Base-by-base conservation (phyloP, 2,329 filamentous ascomycete genomes). In the Pyrenophora graminea region DNA sequence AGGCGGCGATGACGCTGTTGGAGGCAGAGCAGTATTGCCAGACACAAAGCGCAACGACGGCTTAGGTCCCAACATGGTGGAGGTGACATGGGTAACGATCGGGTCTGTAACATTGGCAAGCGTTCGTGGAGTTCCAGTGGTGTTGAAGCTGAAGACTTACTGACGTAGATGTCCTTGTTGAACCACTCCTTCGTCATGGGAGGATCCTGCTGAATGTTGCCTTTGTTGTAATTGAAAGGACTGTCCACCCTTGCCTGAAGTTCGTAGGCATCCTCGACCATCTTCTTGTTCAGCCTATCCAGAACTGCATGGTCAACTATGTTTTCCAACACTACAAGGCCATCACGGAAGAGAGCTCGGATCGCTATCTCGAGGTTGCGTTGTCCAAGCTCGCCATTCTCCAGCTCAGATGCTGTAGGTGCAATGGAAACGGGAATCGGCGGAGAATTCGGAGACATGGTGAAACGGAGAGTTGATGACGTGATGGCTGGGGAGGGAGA, bases 161-260 rank as follows among this genome's bases (percentile, higher is more conserved):
- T 86, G 9, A 80, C 66, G 48, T 85, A 84, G 21, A 86, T 80
- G 0, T 63, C 55, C 7, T 63, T 55, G 25, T 48, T 60, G 43
- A 69, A 71, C 58, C 55, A 67, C 37, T 80, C 68, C 0, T 71
- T 68, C 0, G 79, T 77, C 2, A 82, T 77, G 0, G 81, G 82
- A 0, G 84, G 75, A 56, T 85, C 83, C 62, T 86, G 84, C 55
- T 86, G 83, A 30, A 85, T 73, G 55, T 85, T 87, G 1, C 81
- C 82, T 40, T 78, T 78, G 61, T 86, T 85, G 63, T 86, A 86
- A 58, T 86, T 86, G 73, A 80, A 87, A 0, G 79, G 78, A 13
- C 82, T 75, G 17, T 84, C 77, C 2, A 82, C 82, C 27, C 75
- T 71, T 0, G 71, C 73, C 49, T 82, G 80, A 2, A 87, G 72